Evolutionary conservation across 805 yeast species (phyloP).

Genomic region (Myxozyma monticola): DNA sequence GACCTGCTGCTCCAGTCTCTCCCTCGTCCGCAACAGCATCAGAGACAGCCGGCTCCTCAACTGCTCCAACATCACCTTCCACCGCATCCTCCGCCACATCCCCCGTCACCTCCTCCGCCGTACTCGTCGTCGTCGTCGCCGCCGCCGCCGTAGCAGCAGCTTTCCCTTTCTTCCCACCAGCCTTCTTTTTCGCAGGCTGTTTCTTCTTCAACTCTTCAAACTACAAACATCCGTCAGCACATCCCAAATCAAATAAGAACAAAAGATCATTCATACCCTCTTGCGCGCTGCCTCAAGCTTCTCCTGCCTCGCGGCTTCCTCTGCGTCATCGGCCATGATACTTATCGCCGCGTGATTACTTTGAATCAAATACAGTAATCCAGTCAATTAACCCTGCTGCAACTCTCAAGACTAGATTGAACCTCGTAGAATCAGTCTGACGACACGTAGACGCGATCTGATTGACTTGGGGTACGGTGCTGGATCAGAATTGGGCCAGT

Average conservation of each 20-base stretch:
- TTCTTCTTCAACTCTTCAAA: conserved; percentile 65
- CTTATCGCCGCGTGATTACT: too few relatives aligned
- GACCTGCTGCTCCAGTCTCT: background rate
- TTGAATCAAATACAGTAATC: too few relatives aligned
- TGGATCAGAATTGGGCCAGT: too few relatives aligned
- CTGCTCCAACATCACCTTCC: conserved; percentile 39
- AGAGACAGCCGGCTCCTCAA: too few relatives aligned
- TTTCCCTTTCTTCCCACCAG: conserved; percentile 14
- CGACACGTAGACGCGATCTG: too few relatives aligned
- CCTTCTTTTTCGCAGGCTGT: conserved; percentile 42
- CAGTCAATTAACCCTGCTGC: too few relatives aligned
- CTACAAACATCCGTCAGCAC: conserved; percentile 34
- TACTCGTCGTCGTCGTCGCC: conserved; percentile 3
- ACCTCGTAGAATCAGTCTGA: too few relatives aligned
- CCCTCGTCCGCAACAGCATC: too few relatives aligned
- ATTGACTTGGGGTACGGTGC: too few relatives aligned
- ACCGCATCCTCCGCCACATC: conserved; percentile 33
- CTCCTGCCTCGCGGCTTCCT: conserved; percentile 48
- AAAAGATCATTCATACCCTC: too few relatives aligned
- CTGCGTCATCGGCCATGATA: conserved; percentile 35
- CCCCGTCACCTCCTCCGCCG: background rate
- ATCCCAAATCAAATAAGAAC: too few relatives aligned
- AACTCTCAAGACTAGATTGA: too few relatives aligned
- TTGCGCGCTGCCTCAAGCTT: conserved; percentile 73
- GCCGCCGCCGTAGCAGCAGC: conserved; percentile 1